A percentile compares a stretch with the other conserved stretches of the same genome.
Conservation (phyloP, 2,329 filamentous ascomycete species). For the Claviceps africana region DNA sequence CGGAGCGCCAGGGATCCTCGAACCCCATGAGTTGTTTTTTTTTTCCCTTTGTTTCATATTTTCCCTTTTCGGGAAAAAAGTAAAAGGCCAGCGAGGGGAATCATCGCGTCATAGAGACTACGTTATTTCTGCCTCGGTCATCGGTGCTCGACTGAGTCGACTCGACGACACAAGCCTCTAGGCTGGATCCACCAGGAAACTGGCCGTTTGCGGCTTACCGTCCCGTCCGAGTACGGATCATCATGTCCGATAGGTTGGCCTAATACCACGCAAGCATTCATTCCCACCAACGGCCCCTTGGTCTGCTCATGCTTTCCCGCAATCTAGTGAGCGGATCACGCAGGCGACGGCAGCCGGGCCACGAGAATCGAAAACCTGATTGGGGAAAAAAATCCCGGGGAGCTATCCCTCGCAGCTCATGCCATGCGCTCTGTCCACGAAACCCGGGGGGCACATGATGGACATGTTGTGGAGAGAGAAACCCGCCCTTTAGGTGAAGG, state of each 20-base stretch:
- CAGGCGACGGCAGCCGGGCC: no score
- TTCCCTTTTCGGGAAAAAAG: background rate
- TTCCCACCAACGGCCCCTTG: no score
- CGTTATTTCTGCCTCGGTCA: background rate
- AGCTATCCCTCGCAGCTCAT: no score
- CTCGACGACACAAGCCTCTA: background rate
- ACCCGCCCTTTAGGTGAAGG: background rate
- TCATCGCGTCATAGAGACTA: constrained; percentile 6
- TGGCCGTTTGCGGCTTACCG: background rate
- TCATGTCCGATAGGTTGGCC: no score
- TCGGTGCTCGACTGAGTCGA: background rate
- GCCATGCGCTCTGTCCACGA: background rate
- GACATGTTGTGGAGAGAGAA: no score
- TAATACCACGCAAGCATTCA: no score
- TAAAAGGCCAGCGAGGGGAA: background rate
- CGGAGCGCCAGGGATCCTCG: background rate
- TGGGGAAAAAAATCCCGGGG: no score
- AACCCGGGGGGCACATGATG: background rate
- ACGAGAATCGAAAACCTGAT: no score
- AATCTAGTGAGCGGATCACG: no score
- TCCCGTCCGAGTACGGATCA: background rate
- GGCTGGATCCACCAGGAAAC: background rate
- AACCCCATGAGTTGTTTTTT: background rate
- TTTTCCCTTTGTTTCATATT: background rate
- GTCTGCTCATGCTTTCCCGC: no score